Evolutionary conservation across 495 filamentous ascomycete genomes (phyloP), one percentile per base, ranked within the genome.

Genomic region (Trichoderma gamsii): DNA sequence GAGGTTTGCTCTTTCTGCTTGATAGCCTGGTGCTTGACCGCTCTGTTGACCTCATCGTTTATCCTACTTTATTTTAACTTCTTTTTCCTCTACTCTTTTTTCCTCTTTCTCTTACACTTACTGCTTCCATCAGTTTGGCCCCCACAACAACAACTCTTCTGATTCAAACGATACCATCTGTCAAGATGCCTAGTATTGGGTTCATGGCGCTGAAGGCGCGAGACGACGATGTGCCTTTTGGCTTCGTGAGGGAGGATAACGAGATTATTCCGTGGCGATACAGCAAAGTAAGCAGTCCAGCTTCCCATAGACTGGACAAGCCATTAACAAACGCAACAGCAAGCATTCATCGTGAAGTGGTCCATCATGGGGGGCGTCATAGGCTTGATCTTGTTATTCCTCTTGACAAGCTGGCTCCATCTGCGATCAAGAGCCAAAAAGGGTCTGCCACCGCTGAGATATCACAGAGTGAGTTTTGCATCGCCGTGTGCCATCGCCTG

Each of bases 331-430:
- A 35, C 6, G 41, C 21, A 44, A 63, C 68, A 89, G 87, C 81
- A 79, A 32, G 89, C 84, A 52, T 73, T 82, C 63, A 86, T 86
- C 66, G 76, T 90, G 71, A 91, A 90, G 76, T 93, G 88, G 84
- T 81, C 81, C 38, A 75, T 92, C 56, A 85, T 92, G 73, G 83
- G 89, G 68, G 82, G 77, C 63, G 66, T 83, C 64, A 75, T 86
- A 29, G 56, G 83, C 41, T 44, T 88, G 49, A 73, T 88, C 67
- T 70, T 83, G 70, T 73, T 86, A 35, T 80, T 84, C 68, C 79
- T 87, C 71, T 72, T 90, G 41, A 73, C 87, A 43, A 86, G 87
- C 71, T 84, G 85, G 70, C 82, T 87, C 70, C 90, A 93, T 74
- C 90, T 90, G 49, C 83, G 86, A 77, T 77, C 79, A 59, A 83